Base-by-base conservation (phyloP, 306 rosid species). In the Sesbania bispinosa region DNA sequence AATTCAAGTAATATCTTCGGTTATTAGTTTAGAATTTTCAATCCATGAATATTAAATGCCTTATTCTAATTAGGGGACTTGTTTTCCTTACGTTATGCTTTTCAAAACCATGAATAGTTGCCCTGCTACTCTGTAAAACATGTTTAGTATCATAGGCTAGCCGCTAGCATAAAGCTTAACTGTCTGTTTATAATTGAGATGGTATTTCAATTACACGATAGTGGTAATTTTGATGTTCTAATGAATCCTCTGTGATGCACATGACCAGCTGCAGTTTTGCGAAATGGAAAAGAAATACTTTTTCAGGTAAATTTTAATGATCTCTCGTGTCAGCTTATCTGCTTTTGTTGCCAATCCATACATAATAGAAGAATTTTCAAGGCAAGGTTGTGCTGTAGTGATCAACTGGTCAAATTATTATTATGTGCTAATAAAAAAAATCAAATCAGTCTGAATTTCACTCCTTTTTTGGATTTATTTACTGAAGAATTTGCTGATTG, bases 271-370 rank as follows among this genome's bases (percentile, higher is more conserved):
- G 78, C 86, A n/a, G 18, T 84, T 64, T 8, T 85, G 64, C 81
- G 84, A 62, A 68, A 69, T 80, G 97, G 98, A 84, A 87, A 85
- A 77, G 96, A 93, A 74, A 75, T 93, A 70, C 89, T 93, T 65
- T 63, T 90, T 41, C 98, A 93, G 96, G 98, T 90, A 82, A 58
- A 35, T 30, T 80, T 74, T 38, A n/a, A 53, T 21, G 10, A 52
- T n/a, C 62, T 42, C 62, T 39, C 24, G 18, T 50, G 35, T 46
- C 10, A 19, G 24, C n/a, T 63, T 54, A 30, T 69, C 6, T 27
- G 10, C 74, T 38, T 26, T n/a, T 27, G 30, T 72, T 46, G 41
- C 45, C 35, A 67, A 6, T 20, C 4, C 23, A 6, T 46, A 62
- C 23, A 6, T 46, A 62, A 4, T 57, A 52, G 10, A 67, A 21